Evolutionary conservation across 352 stramenopile genomes (phyloP).

Genomic region (Phytophthora litchii): DNA sequence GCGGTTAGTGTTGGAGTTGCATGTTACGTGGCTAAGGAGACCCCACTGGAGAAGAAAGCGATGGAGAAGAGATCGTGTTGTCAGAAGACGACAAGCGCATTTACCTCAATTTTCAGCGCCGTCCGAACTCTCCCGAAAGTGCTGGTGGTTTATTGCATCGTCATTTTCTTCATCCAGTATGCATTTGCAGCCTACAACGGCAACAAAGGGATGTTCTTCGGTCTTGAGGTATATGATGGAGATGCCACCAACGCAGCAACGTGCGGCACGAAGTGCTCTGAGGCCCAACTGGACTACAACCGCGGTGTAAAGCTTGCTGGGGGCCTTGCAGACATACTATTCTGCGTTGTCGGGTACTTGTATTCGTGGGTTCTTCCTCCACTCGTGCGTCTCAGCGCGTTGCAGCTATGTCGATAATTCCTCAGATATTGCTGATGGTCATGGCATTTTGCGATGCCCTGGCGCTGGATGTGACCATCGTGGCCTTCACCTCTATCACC

Average conservation of each 20-base stretch:
- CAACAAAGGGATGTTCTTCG: slow-evolving; percentile 68
- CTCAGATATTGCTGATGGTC: slow-evolving; percentile 43
- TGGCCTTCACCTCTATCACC: slow-evolving; percentile 46
- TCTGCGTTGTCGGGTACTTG: slow-evolving; percentile 45
- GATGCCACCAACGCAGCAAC: slow-evolving; percentile 26
- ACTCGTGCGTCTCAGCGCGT: slow-evolving; percentile 39
- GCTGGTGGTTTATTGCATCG: slow-evolving; percentile 32
- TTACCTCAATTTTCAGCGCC: slow-evolving; percentile 30
- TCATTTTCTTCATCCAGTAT: slow-evolving; percentile 53
- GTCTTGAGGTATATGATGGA: slow-evolving; percentile 51
- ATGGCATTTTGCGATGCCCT: slow-evolving; percentile 46
- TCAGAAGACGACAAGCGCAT: slow-evolving; percentile 20
- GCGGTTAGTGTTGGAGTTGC: slow-evolving; percentile 35
- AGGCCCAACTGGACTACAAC: slow-evolving; percentile 44
- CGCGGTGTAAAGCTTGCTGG: slow-evolving; percentile 45
- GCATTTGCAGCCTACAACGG: slow-evolving; percentile 60
- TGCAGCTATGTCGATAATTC: slow-evolving; percentile 35
- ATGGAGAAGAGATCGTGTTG: slow-evolving; percentile 13
- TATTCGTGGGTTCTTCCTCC: slow-evolving; percentile 48
- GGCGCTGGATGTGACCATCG: slow-evolving; percentile 34
- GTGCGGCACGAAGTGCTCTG: slow-evolving; percentile 42
- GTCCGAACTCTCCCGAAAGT: slow-evolving; percentile 26
- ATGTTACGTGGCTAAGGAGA: slow-evolving; percentile 37
- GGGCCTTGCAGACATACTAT: slow-evolving; percentile 46
- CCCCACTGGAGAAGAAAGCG: slow-evolving; percentile 19